Conservation (phyloP, 371 early-diverging fungal species). For the Vairimorpha necatrix region DNA sequence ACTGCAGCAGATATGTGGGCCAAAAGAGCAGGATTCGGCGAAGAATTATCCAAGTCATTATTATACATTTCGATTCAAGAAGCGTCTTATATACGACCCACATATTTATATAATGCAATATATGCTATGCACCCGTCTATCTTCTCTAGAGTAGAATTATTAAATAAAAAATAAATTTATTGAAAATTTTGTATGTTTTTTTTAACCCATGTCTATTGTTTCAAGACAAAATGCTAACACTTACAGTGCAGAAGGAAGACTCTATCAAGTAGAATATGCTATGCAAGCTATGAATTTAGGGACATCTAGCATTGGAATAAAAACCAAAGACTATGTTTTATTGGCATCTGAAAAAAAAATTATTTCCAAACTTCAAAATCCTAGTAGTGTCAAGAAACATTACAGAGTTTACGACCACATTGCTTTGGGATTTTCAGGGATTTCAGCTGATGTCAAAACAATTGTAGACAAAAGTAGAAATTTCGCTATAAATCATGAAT, state of each 20-base stretch:
- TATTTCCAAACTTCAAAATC: constrained; percentile 55
- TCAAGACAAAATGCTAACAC: constrained; percentile 53
- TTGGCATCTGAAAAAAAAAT: constrained; percentile 65
- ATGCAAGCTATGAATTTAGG: constrained; percentile 66
- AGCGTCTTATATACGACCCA: constrained; percentile 49
- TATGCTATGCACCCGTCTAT: constrained; percentile 63
- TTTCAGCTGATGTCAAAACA: constrained; percentile 63
- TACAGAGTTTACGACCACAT: constrained; percentile 61
- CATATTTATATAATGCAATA: constrained; percentile 58
- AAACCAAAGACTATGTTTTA: constrained; percentile 55
- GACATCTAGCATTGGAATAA: constrained; percentile 62
- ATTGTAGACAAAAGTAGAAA: constrained; percentile 58
- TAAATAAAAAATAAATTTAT: constrained; percentile 46
- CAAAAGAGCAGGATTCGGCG: constrained; percentile 54
- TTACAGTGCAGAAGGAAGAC: constrained; percentile 64
- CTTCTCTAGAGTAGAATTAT: constrained; percentile 59
- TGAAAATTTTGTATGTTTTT: background rate
- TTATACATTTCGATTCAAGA: constrained; percentile 56
- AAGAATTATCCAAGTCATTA: constrained; percentile 53
- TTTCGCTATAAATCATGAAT: constrained; percentile 52
- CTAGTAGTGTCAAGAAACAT: constrained; percentile 62
- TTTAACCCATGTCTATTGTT: constrained; percentile 10
- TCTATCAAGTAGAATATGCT: constrained; percentile 65
- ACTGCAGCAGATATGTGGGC: constrained; percentile 64
- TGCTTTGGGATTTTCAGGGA: constrained; percentile 59